Evolutionary conservation across 768 basidiomycete species (phyloP).

Genomic region (Rhodotorula taiwanensis): DNA sequence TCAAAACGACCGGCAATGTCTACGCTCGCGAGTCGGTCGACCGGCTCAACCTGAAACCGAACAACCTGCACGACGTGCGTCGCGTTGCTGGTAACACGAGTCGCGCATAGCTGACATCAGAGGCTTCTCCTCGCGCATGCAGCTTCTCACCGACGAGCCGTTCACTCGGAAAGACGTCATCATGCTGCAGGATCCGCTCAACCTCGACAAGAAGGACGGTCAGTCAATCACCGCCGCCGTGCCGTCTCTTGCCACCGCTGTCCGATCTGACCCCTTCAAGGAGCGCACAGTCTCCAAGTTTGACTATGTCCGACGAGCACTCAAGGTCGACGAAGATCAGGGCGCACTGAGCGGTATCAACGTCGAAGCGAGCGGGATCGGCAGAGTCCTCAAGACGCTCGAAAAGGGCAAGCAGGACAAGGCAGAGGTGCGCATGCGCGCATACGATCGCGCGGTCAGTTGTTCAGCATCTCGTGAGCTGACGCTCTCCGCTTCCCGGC

Average conservation of each 20-base stretch:
- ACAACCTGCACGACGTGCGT: conserved; percentile 55
- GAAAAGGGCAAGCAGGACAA: conserved; percentile 12
- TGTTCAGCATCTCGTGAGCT: too few species aligned
- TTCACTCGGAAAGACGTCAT: conserved; percentile 91
- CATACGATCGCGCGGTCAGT: too few species aligned
- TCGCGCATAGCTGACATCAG: too few species aligned
- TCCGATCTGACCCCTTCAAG: not conserved
- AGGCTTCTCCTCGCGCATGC: too few species aligned
- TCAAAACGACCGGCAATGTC: conserved; percentile 84
- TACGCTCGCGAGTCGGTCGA: conserved; percentile 70
- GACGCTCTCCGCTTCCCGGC: too few species aligned
- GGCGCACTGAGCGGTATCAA: conserved; percentile 46
- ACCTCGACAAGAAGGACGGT: conserved; percentile 24
- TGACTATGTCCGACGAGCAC: conserved; percentile 47
- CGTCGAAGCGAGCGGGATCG: conserved; percentile 43
- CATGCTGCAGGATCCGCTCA: conserved; percentile 67
- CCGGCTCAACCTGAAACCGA: conserved; percentile 54
- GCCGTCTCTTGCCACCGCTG: not conserved
- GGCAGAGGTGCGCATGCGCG: conserved; percentile 4
- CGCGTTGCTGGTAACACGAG: too few species aligned
- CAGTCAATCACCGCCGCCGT: not conserved
- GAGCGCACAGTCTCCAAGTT: conserved; percentile 45
- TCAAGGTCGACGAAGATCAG: conserved; percentile 29
- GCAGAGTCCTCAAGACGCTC: conserved; percentile 28
- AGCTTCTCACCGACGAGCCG: conserved; percentile 67